Conservation (phyloP, 23 red algal genomes). For the Gracilariopsis chorda region DNA sequence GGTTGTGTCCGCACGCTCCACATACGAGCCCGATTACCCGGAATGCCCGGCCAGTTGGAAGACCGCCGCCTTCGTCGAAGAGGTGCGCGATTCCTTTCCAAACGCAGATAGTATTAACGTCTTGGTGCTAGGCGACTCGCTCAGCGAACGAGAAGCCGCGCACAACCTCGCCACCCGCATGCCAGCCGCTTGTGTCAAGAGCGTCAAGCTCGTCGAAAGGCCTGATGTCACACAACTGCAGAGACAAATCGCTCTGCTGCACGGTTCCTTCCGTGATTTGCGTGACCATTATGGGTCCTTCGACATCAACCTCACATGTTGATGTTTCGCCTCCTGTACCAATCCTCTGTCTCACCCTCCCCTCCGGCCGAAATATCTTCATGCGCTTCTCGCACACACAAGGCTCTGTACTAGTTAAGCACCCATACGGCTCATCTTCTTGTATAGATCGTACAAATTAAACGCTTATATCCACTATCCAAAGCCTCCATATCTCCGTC, state of each 20-base stretch:
- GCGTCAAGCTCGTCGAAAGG: slow-evolving; percentile 83
- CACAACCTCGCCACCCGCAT: slow-evolving; percentile 53
- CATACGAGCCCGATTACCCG: slow-evolving; percentile 71
- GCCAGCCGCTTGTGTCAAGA: slow-evolving; percentile 66
- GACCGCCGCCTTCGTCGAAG: slow-evolving; percentile 68
- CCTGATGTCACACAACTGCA: slow-evolving; percentile 77
- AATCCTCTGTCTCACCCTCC: too few species aligned
- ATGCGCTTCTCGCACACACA: too few species aligned
- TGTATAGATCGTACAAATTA: slow-evolving; percentile 18
- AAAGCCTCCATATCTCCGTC: too few species aligned
- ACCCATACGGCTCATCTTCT: slow-evolving; percentile 10
- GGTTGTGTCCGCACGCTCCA: slow-evolving; percentile 75
- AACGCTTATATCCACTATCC: background rate
- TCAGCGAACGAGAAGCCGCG: slow-evolving; percentile 85
- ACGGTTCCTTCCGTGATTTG: slow-evolving; percentile 74
- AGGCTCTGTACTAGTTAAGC: too few species aligned
- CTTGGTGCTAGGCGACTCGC: slow-evolving; percentile 80
- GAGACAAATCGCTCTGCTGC: slow-evolving; percentile 70
- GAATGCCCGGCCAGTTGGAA: slow-evolving; percentile 82
- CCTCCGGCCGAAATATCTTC: too few species aligned
- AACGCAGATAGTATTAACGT: slow-evolving; percentile 60
- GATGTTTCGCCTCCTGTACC: too few species aligned
- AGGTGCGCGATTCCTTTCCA: slow-evolving; percentile 63
- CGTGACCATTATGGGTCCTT: slow-evolving; percentile 85
- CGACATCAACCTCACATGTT: slow-evolving; percentile 90